Base-by-base conservation (phyloP, 2,329 filamentous ascomycete species). In the Monilinia polystroma region DNA sequence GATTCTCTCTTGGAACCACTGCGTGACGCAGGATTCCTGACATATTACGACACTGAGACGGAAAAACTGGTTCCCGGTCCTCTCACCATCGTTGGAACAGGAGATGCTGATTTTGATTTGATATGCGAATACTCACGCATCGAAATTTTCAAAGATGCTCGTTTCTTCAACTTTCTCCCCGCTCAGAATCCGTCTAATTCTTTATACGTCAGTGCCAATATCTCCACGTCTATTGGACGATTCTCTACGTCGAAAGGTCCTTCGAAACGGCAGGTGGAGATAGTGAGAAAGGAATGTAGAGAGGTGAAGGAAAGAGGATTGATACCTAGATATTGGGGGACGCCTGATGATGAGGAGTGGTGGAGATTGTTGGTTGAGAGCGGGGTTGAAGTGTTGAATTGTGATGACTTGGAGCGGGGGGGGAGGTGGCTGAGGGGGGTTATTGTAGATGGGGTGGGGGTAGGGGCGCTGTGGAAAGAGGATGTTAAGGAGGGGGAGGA, bases 1-100 rank as follows among this genome's bases (percentile, higher is more conserved):
- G 69, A 78, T 10, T 65, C 73, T 4, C 78, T 81, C 35, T 77
- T 84, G 0, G 74, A 76, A 35, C 74, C 79, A 1, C 74, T 84
- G 4, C 76, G 79, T 0, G 72, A 78, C 18, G 78, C 75, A 29
- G 76, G 78, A 11, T 83, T 72, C 67, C 69, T 78, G 12, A 75
- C 76, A 1, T 67, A 72, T 60, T 74, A 70, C 69, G 80, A 78
- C 69, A 78, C 82, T 35, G 79, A 78, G 35, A 51, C 18, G 0
- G 38, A 63, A 11, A 67, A 68, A 11, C 52, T 72, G 1, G 38
- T 73, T 10, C 66, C 64, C 0, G 70, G 82, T 2, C 79, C 82
- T 0, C 74, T 85, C 12, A 84, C 81, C 2, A 77, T 84, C 11
- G 80, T 85, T 18, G 81, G 78, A 11, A 83, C 81, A 1, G 83